These are phyloP conservation scores for Alternaria triticina DNA, from an alignment of 2,329 filamentous ascomycete genomes.

Conservation along the genomic window DNA sequence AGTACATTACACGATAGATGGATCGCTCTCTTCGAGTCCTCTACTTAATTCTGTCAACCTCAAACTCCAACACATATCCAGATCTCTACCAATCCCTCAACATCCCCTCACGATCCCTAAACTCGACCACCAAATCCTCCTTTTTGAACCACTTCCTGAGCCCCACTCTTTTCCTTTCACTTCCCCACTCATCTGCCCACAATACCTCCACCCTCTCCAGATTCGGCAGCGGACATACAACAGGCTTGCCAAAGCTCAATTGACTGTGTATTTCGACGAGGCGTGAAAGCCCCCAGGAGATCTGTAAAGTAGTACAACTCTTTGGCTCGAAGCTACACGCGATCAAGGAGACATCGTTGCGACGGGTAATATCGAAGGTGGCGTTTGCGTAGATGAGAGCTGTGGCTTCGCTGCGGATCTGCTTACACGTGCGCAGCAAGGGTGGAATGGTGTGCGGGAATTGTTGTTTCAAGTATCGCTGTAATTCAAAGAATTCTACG, in stretches of 20 bases:
- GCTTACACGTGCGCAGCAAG: neutral
- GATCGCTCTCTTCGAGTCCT: neutral
- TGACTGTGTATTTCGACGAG: no score
- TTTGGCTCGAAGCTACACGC: neutral
- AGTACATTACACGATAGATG: neutral
- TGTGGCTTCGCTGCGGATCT: neutral
- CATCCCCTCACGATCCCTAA: fast-evolving
- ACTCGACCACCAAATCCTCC: neutral
- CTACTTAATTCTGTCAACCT: fast-evolving
- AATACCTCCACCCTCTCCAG: neutral
- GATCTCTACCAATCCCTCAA: neutral
- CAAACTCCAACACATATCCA: neutral
- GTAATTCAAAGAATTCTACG: no score
- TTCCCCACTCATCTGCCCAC: no score
- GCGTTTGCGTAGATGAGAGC: neutral
- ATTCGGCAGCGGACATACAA: neutral
- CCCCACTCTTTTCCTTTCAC: neutral
- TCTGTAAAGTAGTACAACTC: neutral
- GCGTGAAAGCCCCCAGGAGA: no score
- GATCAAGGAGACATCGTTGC: neutral
- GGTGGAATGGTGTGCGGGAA: neutral
- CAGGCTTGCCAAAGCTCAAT: no score
- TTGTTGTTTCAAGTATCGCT: neutral
- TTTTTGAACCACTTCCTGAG: neutral
- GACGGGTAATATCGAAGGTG: neutral